These are phyloP conservation scores for Wickerhamomyces bovis DNA, from an alignment of 805 yeast genomes.

Conservation along the genomic window DNA sequence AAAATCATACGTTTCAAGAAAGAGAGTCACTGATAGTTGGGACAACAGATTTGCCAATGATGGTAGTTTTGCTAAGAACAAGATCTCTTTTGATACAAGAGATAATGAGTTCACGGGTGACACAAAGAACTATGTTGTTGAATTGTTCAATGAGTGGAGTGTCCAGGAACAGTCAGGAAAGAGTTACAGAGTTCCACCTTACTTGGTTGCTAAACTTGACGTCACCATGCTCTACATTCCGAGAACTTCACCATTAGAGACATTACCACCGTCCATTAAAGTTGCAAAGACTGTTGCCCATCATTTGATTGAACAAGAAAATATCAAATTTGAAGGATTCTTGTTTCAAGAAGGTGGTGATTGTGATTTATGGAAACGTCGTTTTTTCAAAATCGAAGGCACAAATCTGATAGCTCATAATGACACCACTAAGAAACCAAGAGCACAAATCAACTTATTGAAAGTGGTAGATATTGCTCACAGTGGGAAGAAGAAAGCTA, in stretches of 20 bases:
- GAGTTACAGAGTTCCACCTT: slow-evolving; percentile 39
- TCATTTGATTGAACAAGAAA: slow-evolving; percentile 31
- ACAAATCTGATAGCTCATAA: slow-evolving; percentile 70
- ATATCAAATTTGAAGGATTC: slow-evolving; percentile 51
- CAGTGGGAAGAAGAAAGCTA: slow-evolving; percentile 27
- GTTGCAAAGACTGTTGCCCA: slow-evolving; percentile 40
- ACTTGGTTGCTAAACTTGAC: slow-evolving; percentile 59
- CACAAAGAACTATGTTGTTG: slow-evolving; percentile 45
- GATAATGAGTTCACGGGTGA: slow-evolving; percentile 51
- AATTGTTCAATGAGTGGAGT: slow-evolving; percentile 83
- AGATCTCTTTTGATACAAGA: slow-evolving; percentile 55
- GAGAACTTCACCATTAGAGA: slow-evolving; percentile 51
- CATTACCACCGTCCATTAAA: slow-evolving; percentile 64
- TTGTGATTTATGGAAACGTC: slow-evolving; percentile 59
- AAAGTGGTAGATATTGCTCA: slow-evolving; percentile 45
- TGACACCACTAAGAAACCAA: slow-evolving; percentile 58
- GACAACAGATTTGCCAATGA: slow-evolving; percentile 64
- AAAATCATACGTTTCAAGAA: slow-evolving; percentile 43
- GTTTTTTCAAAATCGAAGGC: slow-evolving; percentile 72
- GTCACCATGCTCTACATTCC: slow-evolving; percentile 67
- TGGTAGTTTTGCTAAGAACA: slow-evolving; percentile 84
- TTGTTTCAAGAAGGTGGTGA: slow-evolving; percentile 92
- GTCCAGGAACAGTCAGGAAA: slow-evolving; percentile 25
- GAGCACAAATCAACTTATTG: slow-evolving; percentile 69
- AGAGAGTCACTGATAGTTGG: slow-evolving; percentile 51